phyloP scores from a whole-genome alignment of 2,329 filamentous ascomycete genomes.

The Ascochyta lentis region DNA sequence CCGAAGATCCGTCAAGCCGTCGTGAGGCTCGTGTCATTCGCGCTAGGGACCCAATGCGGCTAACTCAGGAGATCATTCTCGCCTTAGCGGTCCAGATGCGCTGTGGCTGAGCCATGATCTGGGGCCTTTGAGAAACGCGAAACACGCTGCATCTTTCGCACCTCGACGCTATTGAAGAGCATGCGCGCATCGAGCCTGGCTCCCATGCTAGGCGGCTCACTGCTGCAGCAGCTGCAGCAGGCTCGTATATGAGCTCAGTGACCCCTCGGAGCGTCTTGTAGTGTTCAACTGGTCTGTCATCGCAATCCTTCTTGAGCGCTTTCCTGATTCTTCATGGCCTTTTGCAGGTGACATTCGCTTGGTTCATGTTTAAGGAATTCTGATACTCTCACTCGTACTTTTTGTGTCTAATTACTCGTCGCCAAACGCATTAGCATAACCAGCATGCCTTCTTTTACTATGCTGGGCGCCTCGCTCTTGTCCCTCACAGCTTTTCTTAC shows the following conservation, averaged over 20 bases:
- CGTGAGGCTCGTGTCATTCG: conserved; percentile 18
- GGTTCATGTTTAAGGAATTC: conserved; percentile 1
- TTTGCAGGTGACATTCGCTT: conserved; percentile 21
- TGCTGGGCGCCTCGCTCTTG: conserved; percentile 32
- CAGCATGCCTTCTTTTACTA: conserved; percentile 27
- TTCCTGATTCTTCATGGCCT: conserved; percentile 10
- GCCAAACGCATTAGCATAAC: neutral
- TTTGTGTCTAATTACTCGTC: conserved; percentile 12
- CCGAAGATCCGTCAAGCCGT: conserved; percentile 3
- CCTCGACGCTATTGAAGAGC: conserved; percentile 12
- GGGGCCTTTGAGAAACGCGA: conserved; percentile 7
- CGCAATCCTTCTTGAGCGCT: conserved; percentile 7
- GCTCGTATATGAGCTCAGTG: conserved; percentile 30
- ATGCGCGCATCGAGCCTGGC: conserved; percentile 11
- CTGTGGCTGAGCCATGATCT: conserved; percentile 26
- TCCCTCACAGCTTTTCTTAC: conserved; percentile 35
- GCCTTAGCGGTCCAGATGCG: conserved; percentile 18
- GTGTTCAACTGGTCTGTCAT: conserved; percentile 3
- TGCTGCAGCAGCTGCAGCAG: conserved; percentile 5
- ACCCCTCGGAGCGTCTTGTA: conserved; percentile 5
- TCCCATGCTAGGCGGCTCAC: conserved; percentile 20
- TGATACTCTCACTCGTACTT: conserved; percentile 7
- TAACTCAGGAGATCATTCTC: conserved; percentile 18
- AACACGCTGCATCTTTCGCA: conserved; percentile 14
- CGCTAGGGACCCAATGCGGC: conserved; percentile 1